phyloP scores from a whole-genome alignment of 192 early-diverging fungal species.

The Mortierella hygrophila region DNA sequence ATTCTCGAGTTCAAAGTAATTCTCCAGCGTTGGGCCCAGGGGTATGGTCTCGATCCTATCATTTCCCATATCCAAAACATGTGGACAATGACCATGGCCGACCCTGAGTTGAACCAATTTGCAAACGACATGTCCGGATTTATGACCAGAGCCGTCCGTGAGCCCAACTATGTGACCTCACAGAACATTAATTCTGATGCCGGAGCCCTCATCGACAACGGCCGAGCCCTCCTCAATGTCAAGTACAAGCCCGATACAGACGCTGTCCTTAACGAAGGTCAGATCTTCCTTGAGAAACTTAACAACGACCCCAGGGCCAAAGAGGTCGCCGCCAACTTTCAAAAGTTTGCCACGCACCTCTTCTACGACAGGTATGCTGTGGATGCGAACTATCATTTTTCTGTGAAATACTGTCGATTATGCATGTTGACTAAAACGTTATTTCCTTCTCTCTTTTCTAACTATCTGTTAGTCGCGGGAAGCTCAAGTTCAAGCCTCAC shows the following conservation, averaged over 20 bases:
- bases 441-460: not conserved
- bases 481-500: conserved; percentile 59
- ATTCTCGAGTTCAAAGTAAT: conserved; percentile 54
- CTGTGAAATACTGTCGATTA: not conserved
- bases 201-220: conserved; percentile 24
- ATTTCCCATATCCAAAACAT: conserved; percentile 43
- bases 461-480: conserved; percentile 38
- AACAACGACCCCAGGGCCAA: conserved; percentile 37
- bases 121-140: conserved; percentile 25
- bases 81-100: conserved; percentile 19
- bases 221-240: conserved; percentile 27
- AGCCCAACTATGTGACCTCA: conserved; percentile 50
- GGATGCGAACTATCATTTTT: not conserved
- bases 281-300: conserved; percentile 32
- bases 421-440: no score
- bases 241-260: conserved; percentile 47
- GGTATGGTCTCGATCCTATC: conserved; percentile 49
- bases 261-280: conserved; percentile 23
- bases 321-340: conserved; percentile 41
- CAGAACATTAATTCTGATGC: conserved; percentile 39
- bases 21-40: conserved; percentile 60
- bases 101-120: conserved; percentile 49
- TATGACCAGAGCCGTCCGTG: conserved; percentile 35
- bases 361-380: conserved; percentile 51
- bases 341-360: conserved; percentile 47